Base-by-base conservation (phyloP, 2,329 filamentous ascomycete species). In the Aspergillaceae sp. region DNA sequence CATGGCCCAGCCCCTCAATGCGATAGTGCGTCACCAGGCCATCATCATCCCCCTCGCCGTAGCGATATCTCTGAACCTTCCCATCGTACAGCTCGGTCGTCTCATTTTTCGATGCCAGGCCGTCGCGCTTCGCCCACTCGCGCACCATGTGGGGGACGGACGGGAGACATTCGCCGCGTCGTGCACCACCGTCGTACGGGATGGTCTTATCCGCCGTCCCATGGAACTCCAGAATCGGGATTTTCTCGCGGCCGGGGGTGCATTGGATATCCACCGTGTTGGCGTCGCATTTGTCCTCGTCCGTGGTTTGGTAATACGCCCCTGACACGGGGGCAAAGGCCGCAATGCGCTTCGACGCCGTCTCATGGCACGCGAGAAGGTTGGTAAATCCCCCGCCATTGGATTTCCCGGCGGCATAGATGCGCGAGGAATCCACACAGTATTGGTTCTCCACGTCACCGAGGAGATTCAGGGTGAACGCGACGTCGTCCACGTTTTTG, bases 321-420 rank as follows among this genome's bases (percentile, higher is more conserved):
- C 70, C 73, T 1, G 71, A 68, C 5, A 71, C 70, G 5, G 71
- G 64, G 1, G 72, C 74, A 51, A 78, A 77, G 1, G 74, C 74
- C 5, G 74, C 74, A 43, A 78, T 71, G 4, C 60, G 61, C 4
- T 55, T 56, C 4, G 69, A 70, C 3, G 68, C 62, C 6, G 60
- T 59, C 2, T 67, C 54, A 30, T 72, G 63, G 57, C 74, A 78
- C 3, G 75, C 74, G 4, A 77, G 65, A 1, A 68, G 54, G 26
- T 68, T 69, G 3, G 70, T 70, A 27, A 74, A 73, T 7, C 71
- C 77, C 2, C 74, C 78, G 4, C 76, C 77, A 41, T 80, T 78
- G 52, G 68, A 78, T 53, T 80, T 78, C 40, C 73, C 74, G 1
- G 67, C 65, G 8, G 67, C 67, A 49, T 74, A 77, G 38, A 77